Base-by-base conservation (phyloP, 495 filamentous ascomycete species). In the Daldinia bambusicola region DNA sequence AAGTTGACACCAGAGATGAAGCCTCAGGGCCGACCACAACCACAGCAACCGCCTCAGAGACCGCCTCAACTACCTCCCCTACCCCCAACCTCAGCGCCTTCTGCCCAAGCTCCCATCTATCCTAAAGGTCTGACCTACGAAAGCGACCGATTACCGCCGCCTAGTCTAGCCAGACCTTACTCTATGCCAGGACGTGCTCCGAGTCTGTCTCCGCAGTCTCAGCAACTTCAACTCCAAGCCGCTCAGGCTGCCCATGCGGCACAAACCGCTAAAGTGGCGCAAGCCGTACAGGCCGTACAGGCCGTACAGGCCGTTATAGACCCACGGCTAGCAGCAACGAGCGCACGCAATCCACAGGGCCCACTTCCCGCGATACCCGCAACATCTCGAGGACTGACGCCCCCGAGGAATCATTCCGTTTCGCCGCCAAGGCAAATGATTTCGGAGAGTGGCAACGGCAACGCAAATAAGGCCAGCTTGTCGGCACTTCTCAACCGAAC, bases 251-350 rank as follows among this genome's bases (percentile, higher is more conserved):
- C 68, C 7, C 66, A 75, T 36, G 72, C 69, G 14, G 72, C 59
- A 14, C 70, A 77, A 51, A 74, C 77, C 0, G 69, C 77, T 2
- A 72, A 80, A 37, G 66, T 55, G 2, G 68, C 52, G 14, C 69
- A 76, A 32, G 75, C 78, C 0, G 69, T 76, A 4, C 73, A 80
- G 32, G 75, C 78, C 0, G 69, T 76, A 4, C 73, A 80, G 37
- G 75, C 78, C 0, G 69, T 76, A 4, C 73, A 80, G 31, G 80
- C 79, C 0, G 79, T 78, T 40, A 77, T 82, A 8, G 80, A 82
- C 48, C 77, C 79, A 3, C 72, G 75, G 1, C 55, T 80, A 26
- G 61, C 75, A 2, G 55, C 63, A 6, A 71, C 59, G 31, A 63
- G 67, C 50, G 61, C 70, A 26, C 74, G 71, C 38, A 74, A 74